Percentiles rank a stretch among this genome's conserved stretches.
These are phyloP conservation scores for Acacia crassicarpa DNA, from an alignment of 306 rosid genomes.

Conservation along the genomic window DNA sequence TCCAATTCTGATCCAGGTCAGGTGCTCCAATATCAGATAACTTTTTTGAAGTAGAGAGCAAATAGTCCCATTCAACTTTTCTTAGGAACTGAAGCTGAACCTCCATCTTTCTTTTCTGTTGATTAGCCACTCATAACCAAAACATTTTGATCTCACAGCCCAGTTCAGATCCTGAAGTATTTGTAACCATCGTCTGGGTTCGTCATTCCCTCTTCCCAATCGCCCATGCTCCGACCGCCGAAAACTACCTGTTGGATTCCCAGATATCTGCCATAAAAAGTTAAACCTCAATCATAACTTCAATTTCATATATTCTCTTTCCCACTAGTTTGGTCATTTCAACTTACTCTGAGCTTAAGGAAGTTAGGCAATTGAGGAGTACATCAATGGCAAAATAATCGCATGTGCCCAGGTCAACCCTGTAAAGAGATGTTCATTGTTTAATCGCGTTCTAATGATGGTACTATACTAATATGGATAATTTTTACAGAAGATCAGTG, in stretches of 20 bases:
- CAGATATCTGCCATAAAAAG: constrained; percentile 58
- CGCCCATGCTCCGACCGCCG: constrained; percentile 83
- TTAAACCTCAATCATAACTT: background rate
- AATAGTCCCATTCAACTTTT: background rate
- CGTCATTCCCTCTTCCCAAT: constrained; percentile 97
- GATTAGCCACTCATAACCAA: constrained; percentile 7
- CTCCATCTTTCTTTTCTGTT: background rate
- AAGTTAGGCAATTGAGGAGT: constrained; percentile 84
- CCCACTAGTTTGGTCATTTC: background rate
- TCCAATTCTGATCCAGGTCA: background rate
- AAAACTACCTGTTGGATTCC: constrained; percentile 87
- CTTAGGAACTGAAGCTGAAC: background rate
- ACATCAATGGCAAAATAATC: constrained; percentile 86
- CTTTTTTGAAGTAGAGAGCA: background rate
- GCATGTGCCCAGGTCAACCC: constrained; percentile 93
- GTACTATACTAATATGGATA: background rate
- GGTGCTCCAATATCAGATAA: background rate
- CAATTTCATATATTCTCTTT: constrained; percentile 10
- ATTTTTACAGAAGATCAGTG: background rate
- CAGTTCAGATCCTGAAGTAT: constrained; percentile 68
- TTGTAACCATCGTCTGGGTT: constrained; percentile 78
- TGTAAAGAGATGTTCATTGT: constrained; percentile 34
- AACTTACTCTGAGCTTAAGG: constrained; percentile 87
- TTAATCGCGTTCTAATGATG: constrained; percentile 10
- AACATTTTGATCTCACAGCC: background rate